Evolutionary conservation across 192 early-diverging fungal species (phyloP).

Genomic region (Polychytrium aggregatum): DNA sequence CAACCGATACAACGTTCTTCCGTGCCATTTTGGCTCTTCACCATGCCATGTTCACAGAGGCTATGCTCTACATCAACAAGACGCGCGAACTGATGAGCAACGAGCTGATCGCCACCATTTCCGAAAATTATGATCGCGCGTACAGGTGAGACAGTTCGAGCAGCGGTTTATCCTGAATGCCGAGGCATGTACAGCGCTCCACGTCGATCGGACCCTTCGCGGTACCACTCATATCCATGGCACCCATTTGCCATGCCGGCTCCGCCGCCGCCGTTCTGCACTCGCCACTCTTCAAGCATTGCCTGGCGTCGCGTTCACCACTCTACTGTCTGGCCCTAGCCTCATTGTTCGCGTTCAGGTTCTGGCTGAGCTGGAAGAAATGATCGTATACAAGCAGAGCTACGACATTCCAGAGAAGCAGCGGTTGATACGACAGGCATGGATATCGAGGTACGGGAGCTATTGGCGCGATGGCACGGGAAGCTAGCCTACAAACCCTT

Average conservation of each 20-base stretch:
- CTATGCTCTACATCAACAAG: constrained; percentile 61
- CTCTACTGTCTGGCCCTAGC: too few species aligned
- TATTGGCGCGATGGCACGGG: too few species aligned
- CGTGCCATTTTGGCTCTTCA: constrained; percentile 75
- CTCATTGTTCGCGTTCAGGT: constrained; percentile 89
- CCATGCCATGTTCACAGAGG: constrained; percentile 62
- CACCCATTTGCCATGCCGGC: too few species aligned
- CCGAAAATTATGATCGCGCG: constrained; percentile 89
- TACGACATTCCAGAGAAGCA: constrained; percentile 68
- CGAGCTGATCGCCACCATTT: constrained; percentile 72
- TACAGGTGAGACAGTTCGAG: constrained; percentile 43
- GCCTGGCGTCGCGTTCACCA: too few species aligned
- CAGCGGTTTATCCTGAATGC: too few species aligned
- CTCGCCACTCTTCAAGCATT: too few species aligned
- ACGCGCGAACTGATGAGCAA: constrained; percentile 75
- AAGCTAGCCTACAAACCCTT: too few species aligned
- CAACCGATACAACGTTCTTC: constrained; percentile 77
- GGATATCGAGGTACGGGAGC: constrained; percentile 51
- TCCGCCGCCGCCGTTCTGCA: too few species aligned
- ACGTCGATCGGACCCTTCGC: too few species aligned
- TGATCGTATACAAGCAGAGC: constrained; percentile 77
- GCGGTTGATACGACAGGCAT: constrained; percentile 67
- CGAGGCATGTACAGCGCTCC: not conserved
- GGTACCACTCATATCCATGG: too few species aligned
- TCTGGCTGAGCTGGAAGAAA: constrained; percentile 96